phyloP scores from a whole-genome alignment of 148 eudicot genomes.

The Vaccinium corymbosum region DNA sequence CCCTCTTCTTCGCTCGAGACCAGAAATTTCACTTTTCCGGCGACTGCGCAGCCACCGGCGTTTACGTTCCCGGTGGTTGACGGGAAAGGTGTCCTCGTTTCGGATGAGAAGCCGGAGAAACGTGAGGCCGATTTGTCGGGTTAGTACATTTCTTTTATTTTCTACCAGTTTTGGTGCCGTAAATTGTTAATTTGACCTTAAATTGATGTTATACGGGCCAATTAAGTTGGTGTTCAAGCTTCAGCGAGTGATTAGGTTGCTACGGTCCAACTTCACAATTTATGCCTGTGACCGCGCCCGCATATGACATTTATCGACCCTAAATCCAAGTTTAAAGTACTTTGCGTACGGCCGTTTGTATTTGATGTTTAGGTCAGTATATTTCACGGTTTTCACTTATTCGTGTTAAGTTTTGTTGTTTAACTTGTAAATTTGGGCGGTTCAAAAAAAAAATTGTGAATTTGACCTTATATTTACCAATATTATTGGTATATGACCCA shows the following conservation, averaged over 20 bases:
- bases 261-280: background rate
- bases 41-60: slow-evolving; percentile 13
- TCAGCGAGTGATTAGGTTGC: background rate
- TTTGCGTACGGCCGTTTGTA: background rate
- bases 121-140: slow-evolving; percentile 52
- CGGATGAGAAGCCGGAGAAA: slow-evolving; percentile 46
- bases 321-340: background rate
- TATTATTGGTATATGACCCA: background rate
- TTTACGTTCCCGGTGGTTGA: slow-evolving; percentile 21
- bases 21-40: slow-evolving; percentile 7
- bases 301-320: background rate
- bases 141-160: slow-evolving; percentile 6
- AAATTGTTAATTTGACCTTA: background rate
- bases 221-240: background rate
- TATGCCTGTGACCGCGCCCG: background rate
- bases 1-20: slow-evolving; percentile 14
- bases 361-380: background rate
- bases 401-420: background rate
- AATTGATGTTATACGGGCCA: background rate
- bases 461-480: background rate
- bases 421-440: no score
- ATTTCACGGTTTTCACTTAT: background rate
- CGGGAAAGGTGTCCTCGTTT: slow-evolving; percentile 50
- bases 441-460: no score
- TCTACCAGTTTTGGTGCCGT: background rate